Percentiles rank a stretch among this genome's conserved stretches.
Evolutionary conservation across 2,329 filamentous ascomycete genomes (phyloP).

Genomic region (Talaromyces funiculosus): DNA sequence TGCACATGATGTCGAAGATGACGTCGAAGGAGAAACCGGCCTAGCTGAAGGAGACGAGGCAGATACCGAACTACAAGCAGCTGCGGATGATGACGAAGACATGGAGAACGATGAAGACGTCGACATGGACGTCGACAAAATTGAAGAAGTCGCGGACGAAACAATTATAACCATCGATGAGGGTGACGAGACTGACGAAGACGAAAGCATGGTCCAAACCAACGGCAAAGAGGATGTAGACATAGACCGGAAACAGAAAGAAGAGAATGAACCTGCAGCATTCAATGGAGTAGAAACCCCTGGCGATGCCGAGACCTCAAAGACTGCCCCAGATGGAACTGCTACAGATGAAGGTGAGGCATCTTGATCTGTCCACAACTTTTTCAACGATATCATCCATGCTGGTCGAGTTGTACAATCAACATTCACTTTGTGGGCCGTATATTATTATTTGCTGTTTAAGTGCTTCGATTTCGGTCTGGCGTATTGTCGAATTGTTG

Average conservation of each 20-base stretch:
- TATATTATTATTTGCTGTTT: background rate
- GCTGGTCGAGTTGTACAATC: background rate
- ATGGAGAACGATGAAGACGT: slow-evolving; percentile 16
- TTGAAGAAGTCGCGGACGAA: slow-evolving; percentile 7
- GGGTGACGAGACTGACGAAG: slow-evolving; percentile 1
- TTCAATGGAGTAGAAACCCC: background rate
- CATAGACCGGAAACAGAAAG: background rate
- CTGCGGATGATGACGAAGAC: slow-evolving; percentile 6
- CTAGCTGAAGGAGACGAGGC: slow-evolving; percentile 10
- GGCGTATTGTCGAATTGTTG: background rate
- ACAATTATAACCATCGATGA: background rate
- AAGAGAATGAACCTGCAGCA: background rate
- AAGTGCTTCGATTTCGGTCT: background rate
- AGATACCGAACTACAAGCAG: slow-evolving; percentile 7
- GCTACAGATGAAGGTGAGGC: background rate
- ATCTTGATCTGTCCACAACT: background rate
- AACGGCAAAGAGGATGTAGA: background rate
- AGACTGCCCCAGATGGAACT: background rate
- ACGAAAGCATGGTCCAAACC: background rate
- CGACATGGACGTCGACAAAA: slow-evolving; percentile 16
- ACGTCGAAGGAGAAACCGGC: slow-evolving; percentile 15
- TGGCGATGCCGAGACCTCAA: background rate
- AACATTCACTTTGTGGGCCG: background rate
- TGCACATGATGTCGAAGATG: slow-evolving; percentile 4
- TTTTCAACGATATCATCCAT: background rate